These are phyloP conservation scores for Lyophyllum shimeji DNA, from an alignment of 768 basidiomycete species.

Conservation along the genomic window DNA sequence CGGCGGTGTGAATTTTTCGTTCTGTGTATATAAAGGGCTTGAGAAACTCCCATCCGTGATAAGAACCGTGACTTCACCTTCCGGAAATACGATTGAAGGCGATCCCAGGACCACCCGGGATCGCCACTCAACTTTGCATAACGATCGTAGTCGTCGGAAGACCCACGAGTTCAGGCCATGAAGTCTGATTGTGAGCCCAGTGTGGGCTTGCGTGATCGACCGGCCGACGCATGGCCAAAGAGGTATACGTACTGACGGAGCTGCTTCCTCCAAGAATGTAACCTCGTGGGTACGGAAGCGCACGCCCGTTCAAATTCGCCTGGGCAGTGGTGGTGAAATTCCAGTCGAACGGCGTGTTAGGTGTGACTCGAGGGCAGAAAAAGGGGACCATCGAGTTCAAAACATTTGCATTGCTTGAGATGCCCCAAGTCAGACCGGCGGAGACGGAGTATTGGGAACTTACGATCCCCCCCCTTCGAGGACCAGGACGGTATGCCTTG, in stretches of 20 bases:
- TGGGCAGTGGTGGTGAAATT: constrained; percentile 28
- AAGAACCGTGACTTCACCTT: constrained; percentile 5
- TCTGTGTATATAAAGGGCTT: constrained; percentile 2
- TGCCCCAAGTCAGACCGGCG: neutral
- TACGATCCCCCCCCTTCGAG: constrained; percentile 17
- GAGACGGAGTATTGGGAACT: constrained; percentile 1
- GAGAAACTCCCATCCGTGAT: too few relatives aligned
- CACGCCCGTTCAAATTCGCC: constrained; percentile 16
- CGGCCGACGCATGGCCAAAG: neutral
- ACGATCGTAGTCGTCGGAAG: constrained; percentile 25
- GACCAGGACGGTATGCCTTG: constrained; percentile 6
- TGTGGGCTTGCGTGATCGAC: neutral
- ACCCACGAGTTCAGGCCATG: constrained; percentile 18
- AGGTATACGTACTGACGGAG: constrained; percentile 22
- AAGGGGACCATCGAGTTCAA: constrained; percentile 12
- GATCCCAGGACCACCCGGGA: constrained; percentile 28
- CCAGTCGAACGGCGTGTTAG: constrained; percentile 22
- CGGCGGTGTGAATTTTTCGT: neutral
- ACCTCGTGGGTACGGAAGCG: constrained; percentile 23
- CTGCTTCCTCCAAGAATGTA: constrained; percentile 24
- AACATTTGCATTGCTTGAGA: constrained; percentile 10
- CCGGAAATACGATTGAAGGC: constrained; percentile 14
- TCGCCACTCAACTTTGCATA: constrained; percentile 24
- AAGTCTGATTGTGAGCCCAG: constrained; percentile 11
- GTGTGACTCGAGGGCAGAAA: constrained; percentile 6